Evolutionary conservation across 805 yeast species (phyloP), one percentile per base, ranked within the genome.

Genomic region (Candida maltosa): DNA sequence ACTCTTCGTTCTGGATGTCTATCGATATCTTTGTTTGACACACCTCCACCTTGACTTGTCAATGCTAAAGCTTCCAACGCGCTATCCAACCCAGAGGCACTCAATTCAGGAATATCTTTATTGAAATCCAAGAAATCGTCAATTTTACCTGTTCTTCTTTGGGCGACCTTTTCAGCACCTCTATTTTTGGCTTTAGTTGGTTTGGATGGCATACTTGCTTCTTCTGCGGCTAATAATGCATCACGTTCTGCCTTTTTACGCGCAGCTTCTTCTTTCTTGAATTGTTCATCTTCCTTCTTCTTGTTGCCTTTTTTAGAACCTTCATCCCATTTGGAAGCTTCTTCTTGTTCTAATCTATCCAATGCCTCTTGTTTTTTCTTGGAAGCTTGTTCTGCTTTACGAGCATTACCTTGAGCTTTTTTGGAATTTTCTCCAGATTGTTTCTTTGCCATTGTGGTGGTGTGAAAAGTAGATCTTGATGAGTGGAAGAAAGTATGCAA

Each of bases 1-100:
- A 81, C 83, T 53, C 95, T 75, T 61, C 94, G 76, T 65, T 86
- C 95, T 7, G 95, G 95, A 48, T 86, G 95, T 58, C 87, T 78
- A 41, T 86, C 95, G 34, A 86, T 68, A 34, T 78, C 86, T 51
- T 79, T 79, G 41, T 62, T 62, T 27, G 65, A 59, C 21, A 81
- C 80, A 34, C 77, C 83, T 19, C 70, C 76, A 35, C 69, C 75
- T 30, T 66, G 74, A 16, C 68, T 63, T 9, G 88, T 73, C 57
- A 86, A 68, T 4, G 85, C 71, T 51, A 86, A 69, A 4, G 94
- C 94, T 35, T 84, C 87, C 42, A 86, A 64, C 2, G 91, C 93
- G 50, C 75, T 76, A 44, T 86, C 94, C 29, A 86, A 69, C 52
- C 89, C 89, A 38, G 78, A 67, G 5, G 94, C 95, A 49, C 69